A percentile compares a stretch with the other conserved stretches of the same genome.
phyloP scores from a whole-genome alignment of 306 rosid genomes.

The Amphicarpaea edgeworthii region DNA sequence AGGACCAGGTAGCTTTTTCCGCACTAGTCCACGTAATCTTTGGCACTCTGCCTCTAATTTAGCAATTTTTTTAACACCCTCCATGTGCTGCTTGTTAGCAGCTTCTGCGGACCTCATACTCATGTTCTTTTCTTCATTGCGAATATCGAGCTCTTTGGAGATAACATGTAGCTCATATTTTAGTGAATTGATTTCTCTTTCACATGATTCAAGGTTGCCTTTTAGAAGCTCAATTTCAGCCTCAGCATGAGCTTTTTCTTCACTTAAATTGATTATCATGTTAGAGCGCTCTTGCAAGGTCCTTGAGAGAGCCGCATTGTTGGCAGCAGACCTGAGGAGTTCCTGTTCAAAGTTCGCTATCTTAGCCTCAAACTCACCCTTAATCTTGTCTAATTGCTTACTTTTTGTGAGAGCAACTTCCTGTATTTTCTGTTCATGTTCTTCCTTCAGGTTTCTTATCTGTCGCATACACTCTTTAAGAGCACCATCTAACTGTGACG shows the following conservation, averaged over 20 bases:
- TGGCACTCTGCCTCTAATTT: slow-evolving; percentile 99
- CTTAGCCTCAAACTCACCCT: slow-evolving; percentile 84
- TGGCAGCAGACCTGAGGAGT: slow-evolving; percentile 87
- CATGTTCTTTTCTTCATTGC: slow-evolving; percentile 99
- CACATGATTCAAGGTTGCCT: slow-evolving; percentile 86
- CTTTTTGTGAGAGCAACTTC: slow-evolving; percentile 77
- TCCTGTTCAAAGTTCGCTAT: slow-evolving; percentile 85
- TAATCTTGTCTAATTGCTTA: slow-evolving; percentile 85
- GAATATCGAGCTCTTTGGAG: slow-evolving; percentile 96
- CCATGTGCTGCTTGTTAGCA: slow-evolving; percentile 94
- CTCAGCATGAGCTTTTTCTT: slow-evolving; percentile 94
- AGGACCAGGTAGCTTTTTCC: slow-evolving; percentile 98
- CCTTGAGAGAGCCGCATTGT: slow-evolving; percentile 84
- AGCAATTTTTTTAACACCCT: slow-evolving; percentile 88
- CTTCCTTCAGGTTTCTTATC: slow-evolving; percentile 94
- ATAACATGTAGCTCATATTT: slow-evolving; percentile 88
- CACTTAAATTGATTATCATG: slow-evolving; percentile 79
- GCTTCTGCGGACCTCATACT: slow-evolving; percentile 96
- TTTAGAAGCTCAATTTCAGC: slow-evolving; percentile 90
- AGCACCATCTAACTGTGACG: slow-evolving; percentile 97
- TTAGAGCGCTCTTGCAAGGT: slow-evolving; percentile 96
- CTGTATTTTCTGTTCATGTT: slow-evolving; percentile 87
- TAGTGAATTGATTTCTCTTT: slow-evolving; percentile 92
- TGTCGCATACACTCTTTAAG: slow-evolving; percentile 98
- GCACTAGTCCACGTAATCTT: slow-evolving; percentile 93